Base-by-base conservation (phyloP, 2,329 filamentous ascomycete species). In the Erysiphe neolycopersici region DNA sequence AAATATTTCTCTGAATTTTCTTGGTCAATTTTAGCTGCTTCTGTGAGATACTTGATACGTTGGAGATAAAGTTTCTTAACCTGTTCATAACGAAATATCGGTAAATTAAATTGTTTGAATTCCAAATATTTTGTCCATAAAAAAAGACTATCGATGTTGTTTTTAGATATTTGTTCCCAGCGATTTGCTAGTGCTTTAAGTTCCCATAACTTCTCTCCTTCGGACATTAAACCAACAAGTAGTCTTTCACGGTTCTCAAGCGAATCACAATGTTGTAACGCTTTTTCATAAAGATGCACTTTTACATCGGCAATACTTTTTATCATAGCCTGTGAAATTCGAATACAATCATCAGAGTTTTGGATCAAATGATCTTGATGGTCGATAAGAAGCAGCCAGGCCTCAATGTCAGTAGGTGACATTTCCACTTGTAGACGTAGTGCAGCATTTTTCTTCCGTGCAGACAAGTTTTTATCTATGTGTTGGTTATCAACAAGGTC, bases 381-480 rank as follows among this genome's bases (percentile, higher is more conserved):
- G 8, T 73, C 62, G 39, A 87, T 77, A n/a, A 94, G 64, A 33
- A 71, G 66, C 14, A 91, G 58, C 87, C 87, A 95, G 16, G 73
- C 66, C 37, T 73, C 62, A 17, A 80, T 64, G 52, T 91, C 70
- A 5, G 65, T 58, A 1, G 84, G 81, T 18, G 71, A 58, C 1
- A 76, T 64, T 44, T 77, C 73, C 31, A 83, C 73, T 29, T 58
- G 65, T 12, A 67, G 69, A 2, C 68, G 71, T 8, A 94, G 62
- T 43, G 74, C 63, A 0, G 76, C 64, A 13, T 72, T 73, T 45
- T 61, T 68, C 53, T 66, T 61, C 38, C 63, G 69, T 3, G 69
- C 56, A 2, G 67, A 62, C 29, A 66, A 61, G 42, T 65, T 60
- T 17, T 56, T 56, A 16, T 57, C 53, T 3, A 54, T 49, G 19